Percentiles rank a stretch among this genome's conserved stretches.
Evolutionary conservation across 208 protist genomes (phyloP).

Genomic region (Crithidia fasciculata): DNA sequence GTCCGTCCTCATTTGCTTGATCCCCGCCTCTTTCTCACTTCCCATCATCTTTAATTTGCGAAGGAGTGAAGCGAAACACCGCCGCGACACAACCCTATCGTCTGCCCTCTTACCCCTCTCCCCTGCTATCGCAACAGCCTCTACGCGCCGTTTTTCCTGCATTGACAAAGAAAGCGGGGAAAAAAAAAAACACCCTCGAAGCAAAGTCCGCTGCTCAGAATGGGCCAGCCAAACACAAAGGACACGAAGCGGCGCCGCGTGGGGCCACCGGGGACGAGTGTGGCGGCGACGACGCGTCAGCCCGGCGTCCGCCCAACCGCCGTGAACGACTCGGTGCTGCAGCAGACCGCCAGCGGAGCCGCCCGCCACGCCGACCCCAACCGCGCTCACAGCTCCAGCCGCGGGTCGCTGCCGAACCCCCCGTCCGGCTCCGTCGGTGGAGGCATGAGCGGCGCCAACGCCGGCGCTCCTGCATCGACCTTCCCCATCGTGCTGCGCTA

Average conservation of each 20-base stretch:
- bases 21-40: too few relatives aligned
- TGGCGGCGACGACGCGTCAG: constrained; percentile 3
- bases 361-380: constrained; percentile 32
- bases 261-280: constrained; percentile 9
- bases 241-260: constrained; percentile 45
- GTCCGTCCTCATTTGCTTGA: too few relatives aligned
- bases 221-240: constrained; percentile 77
- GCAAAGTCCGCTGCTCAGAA: constrained; percentile 4
- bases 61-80: too few relatives aligned
- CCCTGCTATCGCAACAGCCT: too few relatives aligned
- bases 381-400: constrained; percentile 13
- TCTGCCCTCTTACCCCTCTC: too few relatives aligned
- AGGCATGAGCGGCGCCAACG: neutral
- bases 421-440: constrained; percentile 8
- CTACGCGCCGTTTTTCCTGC: neutral
- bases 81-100: too few relatives aligned
- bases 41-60: too few relatives aligned
- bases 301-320: constrained; percentile 44
- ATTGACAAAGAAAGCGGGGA: neutral
- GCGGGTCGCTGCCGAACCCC: constrained; percentile 16
- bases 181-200: too few relatives aligned
- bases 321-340: constrained; percentile 49
- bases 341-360: constrained; percentile 21
- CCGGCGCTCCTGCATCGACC: constrained; percentile 12
- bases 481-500: constrained; percentile 87